These are phyloP conservation scores for Globisporangium perplexum DNA, from an alignment of 352 stramenopile species.

Conservation along the genomic window DNA sequence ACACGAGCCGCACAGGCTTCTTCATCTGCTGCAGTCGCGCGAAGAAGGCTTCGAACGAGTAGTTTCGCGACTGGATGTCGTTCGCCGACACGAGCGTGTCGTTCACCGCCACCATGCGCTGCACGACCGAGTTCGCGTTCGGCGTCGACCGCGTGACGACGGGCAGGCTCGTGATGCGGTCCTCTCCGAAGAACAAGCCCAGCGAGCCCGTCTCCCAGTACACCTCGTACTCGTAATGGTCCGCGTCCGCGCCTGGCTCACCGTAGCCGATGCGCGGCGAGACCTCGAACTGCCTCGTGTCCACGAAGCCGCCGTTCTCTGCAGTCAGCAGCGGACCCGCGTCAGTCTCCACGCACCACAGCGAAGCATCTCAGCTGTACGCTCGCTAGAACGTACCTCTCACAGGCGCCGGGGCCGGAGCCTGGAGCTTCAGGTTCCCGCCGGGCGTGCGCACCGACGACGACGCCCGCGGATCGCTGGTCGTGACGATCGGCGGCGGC, in stretches of 20 bases:
- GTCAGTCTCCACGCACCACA: not conserved
- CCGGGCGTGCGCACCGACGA: not conserved
- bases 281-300: slow-evolving; percentile 26
- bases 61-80: slow-evolving; percentile 56
- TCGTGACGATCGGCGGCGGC: not conserved
- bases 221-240: slow-evolving; percentile 60
- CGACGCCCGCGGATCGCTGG: not conserved
- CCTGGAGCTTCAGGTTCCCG: not conserved
- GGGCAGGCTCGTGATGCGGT: slow-evolving; percentile 55
- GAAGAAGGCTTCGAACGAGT: slow-evolving; percentile 81
- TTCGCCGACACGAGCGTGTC: slow-evolving; percentile 81
- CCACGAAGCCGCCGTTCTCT: slow-evolving; percentile 4
- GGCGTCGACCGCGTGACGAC: slow-evolving; percentile 75
- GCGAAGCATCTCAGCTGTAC: not conserved
- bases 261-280: slow-evolving; percentile 20
- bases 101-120: slow-evolving; percentile 62
- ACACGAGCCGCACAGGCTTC: slow-evolving; percentile 76
- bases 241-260: slow-evolving; percentile 9
- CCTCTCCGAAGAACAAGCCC: slow-evolving; percentile 82
- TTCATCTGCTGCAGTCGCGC: slow-evolving; percentile 76
- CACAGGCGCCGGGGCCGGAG: not conserved
- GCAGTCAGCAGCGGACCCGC: not conserved
- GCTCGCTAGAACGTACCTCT: not conserved
- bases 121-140: slow-evolving; percentile 61
- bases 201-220: slow-evolving; percentile 77